Base-by-base conservation (phyloP, 2,329 filamentous ascomycete genomes). In the Colletotrichum paranaense region DNA sequence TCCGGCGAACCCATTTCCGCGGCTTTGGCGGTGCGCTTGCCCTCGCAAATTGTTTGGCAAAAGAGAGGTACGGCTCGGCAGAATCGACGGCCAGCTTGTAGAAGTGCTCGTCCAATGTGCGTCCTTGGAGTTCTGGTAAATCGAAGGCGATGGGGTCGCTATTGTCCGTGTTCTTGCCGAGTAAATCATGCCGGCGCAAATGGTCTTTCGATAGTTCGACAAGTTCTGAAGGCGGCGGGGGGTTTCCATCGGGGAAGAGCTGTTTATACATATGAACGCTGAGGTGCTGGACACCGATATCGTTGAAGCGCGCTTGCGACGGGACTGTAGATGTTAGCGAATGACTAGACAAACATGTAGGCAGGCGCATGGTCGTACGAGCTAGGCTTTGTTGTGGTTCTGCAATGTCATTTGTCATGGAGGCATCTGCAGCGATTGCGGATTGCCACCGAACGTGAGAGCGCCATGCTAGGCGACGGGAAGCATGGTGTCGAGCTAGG, bases 221-320 rank as follows among this genome's bases (percentile, higher is more conserved):
- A 8, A 99, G 90, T 72, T 95, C 90, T 56, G 89, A 84, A 1
- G 94, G 90, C 2, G 93, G 89, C 3, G 90, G 85, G 12, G 87
- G 83, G 74, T 82, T 80, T 60, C 85, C 85, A 52, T 86, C 84
- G 5, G 90, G 90, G 79, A 99, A 99, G 55, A 99, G 85, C 82
- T 98, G 97, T 1, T 89, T 81, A 82, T 96, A 94, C 57, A 99
- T 88, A 85, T 95, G 89, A 72, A 89, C 88, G 86, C 95, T 98
- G 77, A 99, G 86, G 79, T 98, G 96, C 84, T 99, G 97, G 52
- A 99, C 94, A 66, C 94, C 95, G 78, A 99, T 95, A 77, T 97
- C 94, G 84, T 97, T 99, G 86, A 93, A 94, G 76, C 97, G 92
- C 62, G 94, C 87, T 69, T 88, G 84, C 7, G 89, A 88, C 0